Conservation (phyloP, 2,329 filamentous ascomycete genomes). For the Trichoderma guizhouense region DNA sequence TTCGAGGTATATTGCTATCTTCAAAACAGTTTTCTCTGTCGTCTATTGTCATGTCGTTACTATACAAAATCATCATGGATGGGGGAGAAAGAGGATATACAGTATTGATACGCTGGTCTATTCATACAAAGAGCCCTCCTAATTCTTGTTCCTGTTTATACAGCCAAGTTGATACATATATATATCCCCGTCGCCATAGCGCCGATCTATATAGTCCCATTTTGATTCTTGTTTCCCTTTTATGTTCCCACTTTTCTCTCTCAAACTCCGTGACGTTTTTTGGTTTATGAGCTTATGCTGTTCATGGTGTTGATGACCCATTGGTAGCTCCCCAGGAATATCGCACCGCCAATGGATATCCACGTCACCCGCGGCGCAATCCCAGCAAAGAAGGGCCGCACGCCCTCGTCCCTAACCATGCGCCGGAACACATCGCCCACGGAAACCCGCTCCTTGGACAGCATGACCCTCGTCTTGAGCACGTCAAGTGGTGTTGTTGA, state of each 20-base stretch:
- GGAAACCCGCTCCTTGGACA: conserved; percentile 66
- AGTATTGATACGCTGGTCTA: conserved; percentile 5
- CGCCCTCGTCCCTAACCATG: conserved; percentile 63
- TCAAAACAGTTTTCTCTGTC: background rate
- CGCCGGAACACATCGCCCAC: conserved; percentile 57
- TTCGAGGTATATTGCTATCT: background rate
- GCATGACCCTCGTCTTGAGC: conserved; percentile 94
- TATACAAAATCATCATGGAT: background rate
- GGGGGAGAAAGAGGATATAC: background rate
- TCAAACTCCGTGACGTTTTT: background rate
- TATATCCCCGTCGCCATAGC: background rate
- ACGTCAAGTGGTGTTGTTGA: conserved; percentile 93
- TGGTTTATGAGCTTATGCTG: conserved; percentile 4
- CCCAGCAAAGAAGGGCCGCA: conserved; percentile 69
- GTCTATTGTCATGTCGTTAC: background rate
- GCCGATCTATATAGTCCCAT: background rate
- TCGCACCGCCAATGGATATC: conserved; percentile 92
- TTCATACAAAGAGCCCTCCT: conserved; percentile 13
- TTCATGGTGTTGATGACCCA: conserved; percentile 74
- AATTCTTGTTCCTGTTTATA: conserved; percentile 16
- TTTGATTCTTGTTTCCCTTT: background rate
- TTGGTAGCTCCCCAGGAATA: conserved; percentile 93
- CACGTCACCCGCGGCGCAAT: conserved; percentile 82
- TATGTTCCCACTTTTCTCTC: background rate
- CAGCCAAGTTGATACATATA: conserved; percentile 2